Percentiles rank a stretch among this genome's conserved stretches.
Evolutionary conservation across 805 yeast species (phyloP).

Genomic region (Ogataea ganodermae): DNA sequence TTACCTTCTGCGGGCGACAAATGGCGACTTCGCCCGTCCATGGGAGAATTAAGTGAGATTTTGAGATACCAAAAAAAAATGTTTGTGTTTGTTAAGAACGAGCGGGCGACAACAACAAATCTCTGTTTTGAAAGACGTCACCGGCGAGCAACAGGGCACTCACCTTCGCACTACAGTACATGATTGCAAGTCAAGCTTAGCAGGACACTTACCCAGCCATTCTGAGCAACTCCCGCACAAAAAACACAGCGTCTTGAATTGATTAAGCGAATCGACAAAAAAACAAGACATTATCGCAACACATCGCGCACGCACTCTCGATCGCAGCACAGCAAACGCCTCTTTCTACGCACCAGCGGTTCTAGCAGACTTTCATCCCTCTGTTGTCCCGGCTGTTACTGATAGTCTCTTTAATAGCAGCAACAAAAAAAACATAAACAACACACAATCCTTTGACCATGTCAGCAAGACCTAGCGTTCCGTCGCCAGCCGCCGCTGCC

Average conservation of each 20-base stretch:
- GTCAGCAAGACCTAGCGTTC: constrained; percentile 29
- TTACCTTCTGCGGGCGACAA: constrained; percentile 6
- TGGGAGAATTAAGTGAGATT: constrained; percentile 1
- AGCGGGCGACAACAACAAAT: constrained; percentile 1
- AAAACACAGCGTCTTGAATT: neutral
- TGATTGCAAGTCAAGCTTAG: constrained; percentile 4
- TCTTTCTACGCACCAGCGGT: neutral
- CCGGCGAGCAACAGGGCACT: neutral
- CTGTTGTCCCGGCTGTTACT: constrained; percentile 2
- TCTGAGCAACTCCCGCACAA: constrained; percentile 2
- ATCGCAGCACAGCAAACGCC: neutral
- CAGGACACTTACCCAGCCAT: constrained; percentile 2
- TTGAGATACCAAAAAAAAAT: constrained; percentile 5
- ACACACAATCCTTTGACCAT: constrained; percentile 9
- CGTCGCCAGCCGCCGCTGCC: constrained; percentile 39
- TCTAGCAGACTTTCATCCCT: constrained; percentile 1
- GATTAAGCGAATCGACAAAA: neutral
- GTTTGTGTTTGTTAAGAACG: constrained; percentile 2
- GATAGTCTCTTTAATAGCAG: neutral
- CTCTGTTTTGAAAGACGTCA: neutral
- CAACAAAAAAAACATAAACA: neutral
- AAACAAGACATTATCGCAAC: constrained; percentile 2
- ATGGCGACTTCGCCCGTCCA: constrained; percentile 9
- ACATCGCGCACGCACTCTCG: constrained; percentile 5
- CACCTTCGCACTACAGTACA: constrained; percentile 4